These are phyloP conservation scores for Litchi chinensis DNA, from an alignment of 345 rosid genomes.

Conservation along the genomic window DNA sequence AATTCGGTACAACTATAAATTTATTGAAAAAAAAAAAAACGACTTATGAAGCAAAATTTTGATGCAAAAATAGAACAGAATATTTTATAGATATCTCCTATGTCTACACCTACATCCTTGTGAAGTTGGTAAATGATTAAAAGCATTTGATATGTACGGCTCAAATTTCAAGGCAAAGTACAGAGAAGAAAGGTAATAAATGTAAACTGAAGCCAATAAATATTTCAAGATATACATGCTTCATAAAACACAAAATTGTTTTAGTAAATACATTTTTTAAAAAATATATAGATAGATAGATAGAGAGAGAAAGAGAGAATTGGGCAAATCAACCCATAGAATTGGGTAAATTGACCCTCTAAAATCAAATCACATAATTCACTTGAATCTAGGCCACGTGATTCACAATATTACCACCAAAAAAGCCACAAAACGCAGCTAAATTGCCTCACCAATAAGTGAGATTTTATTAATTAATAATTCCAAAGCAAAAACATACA, in stretches of 20 bases:
- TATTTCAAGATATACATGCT: neutral
- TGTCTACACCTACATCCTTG: neutral
- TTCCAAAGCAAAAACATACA: too few species aligned
- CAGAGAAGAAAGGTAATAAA: conserved; percentile 2
- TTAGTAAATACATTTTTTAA: neutral
- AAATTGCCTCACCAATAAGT: too few species aligned
- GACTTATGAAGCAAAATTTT: neutral
- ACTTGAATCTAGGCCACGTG: too few species aligned
- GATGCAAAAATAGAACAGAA: neutral
- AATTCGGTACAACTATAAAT: neutral
- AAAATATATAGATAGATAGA: too few species aligned
- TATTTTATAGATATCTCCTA: neutral
- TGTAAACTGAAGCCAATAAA: neutral
- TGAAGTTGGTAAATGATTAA: neutral
- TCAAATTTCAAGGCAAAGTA: neutral
- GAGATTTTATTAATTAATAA: too few species aligned
- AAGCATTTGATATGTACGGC: neutral
- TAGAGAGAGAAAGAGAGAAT: too few species aligned
- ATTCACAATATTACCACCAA: too few species aligned
- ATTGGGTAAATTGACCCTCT: too few species aligned
- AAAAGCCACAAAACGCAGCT: too few species aligned
- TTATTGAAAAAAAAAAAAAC: neutral
- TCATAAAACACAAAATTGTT: neutral
- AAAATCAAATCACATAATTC: too few species aligned
- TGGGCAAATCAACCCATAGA: too few species aligned